phyloP scores from a whole-genome alignment of 192 early-diverging fungal species.

The Coemansia sp. region DNA sequence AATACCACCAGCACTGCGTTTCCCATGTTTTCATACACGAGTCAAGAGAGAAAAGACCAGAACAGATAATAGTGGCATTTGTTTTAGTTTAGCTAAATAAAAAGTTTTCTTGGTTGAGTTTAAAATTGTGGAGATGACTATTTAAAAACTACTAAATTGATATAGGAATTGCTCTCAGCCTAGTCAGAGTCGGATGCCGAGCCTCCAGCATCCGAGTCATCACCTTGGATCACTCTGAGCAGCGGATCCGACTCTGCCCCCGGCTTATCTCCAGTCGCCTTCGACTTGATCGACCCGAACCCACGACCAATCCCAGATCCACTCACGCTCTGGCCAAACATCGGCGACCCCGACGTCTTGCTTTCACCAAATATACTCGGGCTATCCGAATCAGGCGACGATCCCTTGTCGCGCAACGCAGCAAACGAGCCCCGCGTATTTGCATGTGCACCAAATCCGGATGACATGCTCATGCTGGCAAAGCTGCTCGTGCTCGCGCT shows the following conservation, averaged over 20 bases:
- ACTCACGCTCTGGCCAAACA: neutral
- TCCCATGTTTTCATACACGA: too few species aligned
- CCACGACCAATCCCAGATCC: neutral
- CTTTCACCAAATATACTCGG: neutral
- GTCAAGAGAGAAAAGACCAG: too few species aligned
- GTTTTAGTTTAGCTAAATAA: too few species aligned
- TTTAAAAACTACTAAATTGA: neutral
- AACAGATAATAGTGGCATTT: too few species aligned
- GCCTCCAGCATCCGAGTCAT: slow-evolving; percentile 7
- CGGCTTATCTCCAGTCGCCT: neutral
- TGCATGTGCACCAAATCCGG: slow-evolving; percentile 23
- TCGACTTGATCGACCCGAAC: neutral
- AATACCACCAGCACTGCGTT: too few species aligned
- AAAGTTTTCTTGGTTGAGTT: neutral
- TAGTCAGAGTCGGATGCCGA: neutral
- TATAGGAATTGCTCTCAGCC: neutral
- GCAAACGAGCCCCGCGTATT: slow-evolving; percentile 8
- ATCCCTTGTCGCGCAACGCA: slow-evolving; percentile 6
- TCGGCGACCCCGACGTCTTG: neutral
- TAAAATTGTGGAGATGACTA: neutral
- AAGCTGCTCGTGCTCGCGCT: neutral
- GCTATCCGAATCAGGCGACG: neutral
- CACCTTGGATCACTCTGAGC: slow-evolving; percentile 12
- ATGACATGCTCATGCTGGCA: slow-evolving; percentile 14
- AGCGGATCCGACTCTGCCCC: slow-evolving; percentile 3